phyloP scores from a whole-genome alignment of 306 rosid species.

The Mimosa bimucronata region DNA sequence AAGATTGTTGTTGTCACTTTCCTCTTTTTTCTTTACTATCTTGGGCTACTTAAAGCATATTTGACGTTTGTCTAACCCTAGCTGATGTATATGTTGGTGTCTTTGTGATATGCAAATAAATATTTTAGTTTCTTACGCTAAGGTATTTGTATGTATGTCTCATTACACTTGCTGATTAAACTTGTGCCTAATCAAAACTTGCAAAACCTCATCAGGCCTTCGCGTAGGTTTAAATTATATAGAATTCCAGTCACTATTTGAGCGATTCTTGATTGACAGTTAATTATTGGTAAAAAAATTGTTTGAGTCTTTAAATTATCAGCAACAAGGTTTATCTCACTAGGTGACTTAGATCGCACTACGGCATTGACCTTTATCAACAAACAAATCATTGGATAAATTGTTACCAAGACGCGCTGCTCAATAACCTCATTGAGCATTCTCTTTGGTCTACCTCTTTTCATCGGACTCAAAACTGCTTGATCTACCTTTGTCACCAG shows the following conservation, averaged over 20 bases:
- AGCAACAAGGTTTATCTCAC: no score
- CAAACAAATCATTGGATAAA: no score
- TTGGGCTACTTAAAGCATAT: background rate
- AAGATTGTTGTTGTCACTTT: background rate
- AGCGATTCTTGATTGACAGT: background rate
- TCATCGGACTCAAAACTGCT: no score
- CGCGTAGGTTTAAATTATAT: background rate
- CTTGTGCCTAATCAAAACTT: background rate
- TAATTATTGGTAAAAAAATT: background rate
- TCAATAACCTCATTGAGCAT: no score
- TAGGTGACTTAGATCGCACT: no score
- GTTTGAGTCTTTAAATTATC: background rate
- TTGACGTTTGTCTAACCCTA: background rate
- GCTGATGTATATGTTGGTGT: background rate
- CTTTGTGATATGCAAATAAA: background rate
- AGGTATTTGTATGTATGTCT: background rate
- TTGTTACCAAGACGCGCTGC: no score
- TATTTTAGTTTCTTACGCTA: background rate
- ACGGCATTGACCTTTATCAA: no score
- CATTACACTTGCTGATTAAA: background rate
- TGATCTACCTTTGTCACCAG: no score
- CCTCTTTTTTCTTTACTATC: background rate
- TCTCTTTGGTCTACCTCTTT: no score
- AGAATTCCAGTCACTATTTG: background rate
- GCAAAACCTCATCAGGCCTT: background rate